Conservation (phyloP, 176 grass and related monocot genomes). For the Microstegium vimineum region DNA sequence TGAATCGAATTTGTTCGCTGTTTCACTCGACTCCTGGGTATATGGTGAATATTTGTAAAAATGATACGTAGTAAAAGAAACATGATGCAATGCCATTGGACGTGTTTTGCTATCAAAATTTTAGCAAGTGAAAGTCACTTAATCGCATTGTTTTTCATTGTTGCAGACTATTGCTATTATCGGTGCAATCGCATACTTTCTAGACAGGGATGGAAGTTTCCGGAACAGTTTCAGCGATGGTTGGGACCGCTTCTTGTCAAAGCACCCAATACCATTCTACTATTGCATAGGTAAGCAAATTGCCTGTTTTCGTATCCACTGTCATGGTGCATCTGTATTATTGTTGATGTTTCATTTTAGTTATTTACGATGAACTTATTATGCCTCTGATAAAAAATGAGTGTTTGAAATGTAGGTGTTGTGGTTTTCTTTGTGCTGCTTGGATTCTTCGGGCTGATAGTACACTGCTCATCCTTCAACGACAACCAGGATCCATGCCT, state of each 20-base stretch:
- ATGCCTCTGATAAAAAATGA: neutral
- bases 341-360: neutral
- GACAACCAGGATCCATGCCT: conserved; percentile 76
- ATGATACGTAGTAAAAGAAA: neutral
- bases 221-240: conserved; percentile 89
- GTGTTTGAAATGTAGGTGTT: conserved; percentile 55
- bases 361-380: neutral
- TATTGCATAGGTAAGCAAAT: conserved; percentile 81
- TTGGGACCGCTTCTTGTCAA: conserved; percentile 93
- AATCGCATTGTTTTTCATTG: neutral
- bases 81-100: neutral
- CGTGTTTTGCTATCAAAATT: neutral
- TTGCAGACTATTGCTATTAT: conserved; percentile 79
- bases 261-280: conserved; percentile 94
- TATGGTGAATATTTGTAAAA: neutral
- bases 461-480: conserved; percentile 87
- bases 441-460: conserved; percentile 82
- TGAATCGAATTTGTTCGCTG: neutral
- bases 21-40: conserved; percentile 17
- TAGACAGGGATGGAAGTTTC: conserved; percentile 88
- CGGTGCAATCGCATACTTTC: conserved; percentile 73
- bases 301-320: neutral
- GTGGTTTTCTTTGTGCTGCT: conserved; percentile 89
- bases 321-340: neutral
- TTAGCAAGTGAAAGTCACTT: neutral